Conservation (phyloP, 176 grass and related monocot species). For the Bolboschoenus planiculmis region DNA sequence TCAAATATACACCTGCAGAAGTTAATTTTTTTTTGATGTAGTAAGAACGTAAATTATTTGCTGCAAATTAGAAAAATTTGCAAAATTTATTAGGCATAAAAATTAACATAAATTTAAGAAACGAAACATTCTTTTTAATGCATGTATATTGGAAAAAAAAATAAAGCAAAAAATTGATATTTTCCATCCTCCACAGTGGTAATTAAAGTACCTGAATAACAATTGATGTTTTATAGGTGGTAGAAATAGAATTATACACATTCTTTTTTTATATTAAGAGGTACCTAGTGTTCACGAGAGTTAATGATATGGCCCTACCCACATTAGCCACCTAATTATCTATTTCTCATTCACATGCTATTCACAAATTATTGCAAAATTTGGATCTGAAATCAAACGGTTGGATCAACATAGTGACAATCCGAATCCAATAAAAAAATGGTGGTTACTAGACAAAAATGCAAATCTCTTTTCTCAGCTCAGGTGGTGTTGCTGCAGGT, state of each 20-base stretch:
- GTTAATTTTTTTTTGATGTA: not conserved
- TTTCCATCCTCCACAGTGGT: not conserved
- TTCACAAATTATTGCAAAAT: not conserved
- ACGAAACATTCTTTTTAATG: not conserved
- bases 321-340: not conserved
- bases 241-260: not conserved
- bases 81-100: not conserved
- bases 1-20: not conserved
- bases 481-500: no score
- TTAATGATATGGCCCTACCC: not conserved
- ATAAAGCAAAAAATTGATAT: not conserved
- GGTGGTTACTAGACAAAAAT: no score
- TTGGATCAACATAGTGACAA: not conserved
- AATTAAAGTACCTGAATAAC: not conserved
- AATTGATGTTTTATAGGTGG: not conserved
- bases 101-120: not conserved
- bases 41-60: not conserved
- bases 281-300: not conserved
- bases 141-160: not conserved
- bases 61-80: not conserved
- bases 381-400: not conserved
- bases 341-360: not conserved
- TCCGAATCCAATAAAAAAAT: not conserved
- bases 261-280: no score
- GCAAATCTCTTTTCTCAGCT: no score